Evolutionary conservation across 257 asterid genomes (phyloP), one percentile per base, ranked within the genome.

Genomic region (Ilex asprella): DNA sequence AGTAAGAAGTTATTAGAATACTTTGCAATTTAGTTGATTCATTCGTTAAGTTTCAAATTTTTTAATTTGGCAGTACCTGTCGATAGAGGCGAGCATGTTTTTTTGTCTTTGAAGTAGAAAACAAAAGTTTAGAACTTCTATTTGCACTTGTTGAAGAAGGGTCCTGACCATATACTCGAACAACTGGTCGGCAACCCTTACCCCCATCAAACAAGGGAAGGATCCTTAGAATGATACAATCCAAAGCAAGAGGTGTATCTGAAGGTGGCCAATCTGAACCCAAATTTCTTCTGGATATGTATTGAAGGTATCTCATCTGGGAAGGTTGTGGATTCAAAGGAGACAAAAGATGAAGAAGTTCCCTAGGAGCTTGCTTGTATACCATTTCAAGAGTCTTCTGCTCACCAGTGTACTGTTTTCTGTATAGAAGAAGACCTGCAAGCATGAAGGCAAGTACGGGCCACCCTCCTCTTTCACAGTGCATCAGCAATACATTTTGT

Each of bases 381-480:
- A 93, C 95, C 99, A 93, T 89, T 70, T 93, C 97, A 29, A 93
- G 96, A 56, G 99, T 89, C 79, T 90, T 93, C 82, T 71, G 94
- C 81, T 93, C 99, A 61, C 97, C 96, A 13, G 71, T 74, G 79
- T 93, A 90, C 76, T 93, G 97, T 65, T 89, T 93, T 65, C 96
- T 74, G 84, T 93, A 93, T 58, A 89, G 65, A 75, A 93, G 97
- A 73, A 93, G 99, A 65, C 95, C 97, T 11, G 99, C 97, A 69
- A 93, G 99, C 96, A 89, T 89, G 56, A 93, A 93, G 10, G 97
- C 97, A 51, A 93, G 95, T 66, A 87, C 91, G 16, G 97, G 94
- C 97, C 99, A 93, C 58, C 99, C 97, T 74, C 99, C 99, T 68
- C 96, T 81, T 78, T 90, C 97, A 50, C 99, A 93, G 73, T 89